Evolutionary conservation across 2,329 filamentous ascomycete species (phyloP), one percentile per base, ranked within the genome.

Genomic region (Nemania serpens): DNA sequence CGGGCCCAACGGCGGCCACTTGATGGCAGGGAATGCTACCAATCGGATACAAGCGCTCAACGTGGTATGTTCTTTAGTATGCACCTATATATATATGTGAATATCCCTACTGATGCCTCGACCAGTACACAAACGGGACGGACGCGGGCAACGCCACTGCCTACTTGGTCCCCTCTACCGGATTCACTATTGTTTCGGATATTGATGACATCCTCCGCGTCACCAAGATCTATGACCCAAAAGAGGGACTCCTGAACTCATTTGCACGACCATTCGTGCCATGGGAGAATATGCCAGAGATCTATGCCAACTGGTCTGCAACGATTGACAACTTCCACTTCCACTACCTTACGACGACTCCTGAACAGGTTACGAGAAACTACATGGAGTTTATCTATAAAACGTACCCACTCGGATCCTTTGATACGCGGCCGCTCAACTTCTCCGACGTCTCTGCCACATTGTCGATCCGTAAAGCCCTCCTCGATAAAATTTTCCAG

Each of bases 341-440:
- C 78, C 90, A 93, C 76, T 93, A 93, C 76, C 80, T 93, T 18
- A 93, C 90, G 0, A 93, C 90, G 0, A 91, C 90, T 0, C 90
- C 90, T 0, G 90, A 93, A 75, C 90, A 93, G 73, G 82, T 87
- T 4, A 91, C 90, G 0, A 81, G 90, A 43, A 89, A 88, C 66
- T 93, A 93, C 77, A 91, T 92, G 89, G 83, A 89, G 61, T 89
- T 89, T 75, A 92, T 93, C 73, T 93, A 90, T 79, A 84, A 85
- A 70, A 91, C 84, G 6, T 93, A 93, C 72, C 91, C 91, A 0
- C 83, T 87, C 13, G 91, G 91, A 45, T 90, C 86, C 43, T 92
- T 92, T 72, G 90, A 93, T 69, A 91, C 89, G 1, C 84, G 89
- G 0, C 90, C 91, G 0, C 82, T 93, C 18, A 93, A 93, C 79